These are phyloP conservation scores for Vitis hybrid DNA, from an alignment of 177 flowering plant species.

Conservation along the genomic window DNA sequence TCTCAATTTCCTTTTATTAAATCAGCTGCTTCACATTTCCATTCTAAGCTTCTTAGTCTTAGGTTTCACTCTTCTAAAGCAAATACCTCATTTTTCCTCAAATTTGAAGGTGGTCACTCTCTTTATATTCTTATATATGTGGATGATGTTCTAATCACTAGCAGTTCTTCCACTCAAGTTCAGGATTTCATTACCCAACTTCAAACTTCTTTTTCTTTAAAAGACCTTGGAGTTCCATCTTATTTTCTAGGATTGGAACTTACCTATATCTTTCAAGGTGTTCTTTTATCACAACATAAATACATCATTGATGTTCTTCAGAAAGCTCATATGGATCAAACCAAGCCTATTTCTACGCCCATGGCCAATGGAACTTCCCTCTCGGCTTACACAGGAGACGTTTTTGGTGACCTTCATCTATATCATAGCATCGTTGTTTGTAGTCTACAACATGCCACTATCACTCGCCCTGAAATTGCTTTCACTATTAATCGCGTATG, in stretches of 20 bases:
- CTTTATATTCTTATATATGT: too few relatives aligned
- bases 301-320: not conserved
- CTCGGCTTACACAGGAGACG: not conserved
- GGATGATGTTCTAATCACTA: too few relatives aligned
- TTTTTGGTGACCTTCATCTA: not conserved
- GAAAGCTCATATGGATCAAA: not conserved
- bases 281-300: constrained; percentile 6
- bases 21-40: not conserved
- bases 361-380: not conserved
- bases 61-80: not conserved
- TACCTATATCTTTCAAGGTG: too few relatives aligned
- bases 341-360: constrained; percentile 3
- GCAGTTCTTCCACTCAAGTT: too few relatives aligned
- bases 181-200: too few relatives aligned
- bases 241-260: too few relatives aligned
- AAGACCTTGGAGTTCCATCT: too few relatives aligned
- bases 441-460: too few relatives aligned
- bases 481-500: constrained; percentile 2
- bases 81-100: not conserved
- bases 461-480: not conserved
- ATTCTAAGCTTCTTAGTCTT: not conserved
- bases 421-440: too few relatives aligned
- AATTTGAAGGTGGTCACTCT: not conserved
- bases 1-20: too few relatives aligned
- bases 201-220: too few relatives aligned